Base-by-base conservation (phyloP, 305 asterid species). In the Coffea humblotiana region DNA sequence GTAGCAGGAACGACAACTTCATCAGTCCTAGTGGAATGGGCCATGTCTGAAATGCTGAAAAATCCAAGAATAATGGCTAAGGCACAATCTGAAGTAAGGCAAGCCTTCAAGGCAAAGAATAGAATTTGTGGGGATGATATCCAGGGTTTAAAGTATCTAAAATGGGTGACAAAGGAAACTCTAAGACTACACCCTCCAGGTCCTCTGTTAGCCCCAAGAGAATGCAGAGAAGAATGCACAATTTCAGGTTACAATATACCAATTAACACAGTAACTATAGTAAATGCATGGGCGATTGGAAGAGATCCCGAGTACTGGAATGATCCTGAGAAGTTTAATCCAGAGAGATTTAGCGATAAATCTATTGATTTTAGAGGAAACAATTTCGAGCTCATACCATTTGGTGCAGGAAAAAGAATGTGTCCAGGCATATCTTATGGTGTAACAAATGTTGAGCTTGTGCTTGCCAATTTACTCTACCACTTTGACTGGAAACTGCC, bases 1-100 rank as follows among this genome's bases (percentile, higher is more conserved):
- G 71, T 67, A 6, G 88, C 71, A 25, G 85, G 88, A 75, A 84
- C 82, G 0, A 76, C 64, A 72, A 84, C 83, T 47, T 78, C 85
- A 14, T 49, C 85, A 9, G 72, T 76, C 0, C 40, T 78, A 18
- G 51, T 76, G 14, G 78, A 71, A 15, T 82, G 87, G 83, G 79
- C 85, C 7, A 35, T 84, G 80, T 79, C 83, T 0, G 81, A 84
- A 72, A 56, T 84, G 79, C 72, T 76, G 78, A 78, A 47, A 40
- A 84, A 82, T 73, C 82, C 83, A 3, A 23, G 12, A 43, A 16
- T 69, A 3, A 51, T 69, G 81, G 58, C 51, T 15, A 29, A 72
- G 40, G 74, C 77, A 58, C 87, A 84, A 76, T 71, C 61, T 32
- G 85, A 84, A 73, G 61, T 84, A 13, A 82, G 88, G 78, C 40